These are phyloP conservation scores for Heliamphora pulchella DNA, from an alignment of 179 eudicot genomes.

Conservation along the genomic window DNA sequence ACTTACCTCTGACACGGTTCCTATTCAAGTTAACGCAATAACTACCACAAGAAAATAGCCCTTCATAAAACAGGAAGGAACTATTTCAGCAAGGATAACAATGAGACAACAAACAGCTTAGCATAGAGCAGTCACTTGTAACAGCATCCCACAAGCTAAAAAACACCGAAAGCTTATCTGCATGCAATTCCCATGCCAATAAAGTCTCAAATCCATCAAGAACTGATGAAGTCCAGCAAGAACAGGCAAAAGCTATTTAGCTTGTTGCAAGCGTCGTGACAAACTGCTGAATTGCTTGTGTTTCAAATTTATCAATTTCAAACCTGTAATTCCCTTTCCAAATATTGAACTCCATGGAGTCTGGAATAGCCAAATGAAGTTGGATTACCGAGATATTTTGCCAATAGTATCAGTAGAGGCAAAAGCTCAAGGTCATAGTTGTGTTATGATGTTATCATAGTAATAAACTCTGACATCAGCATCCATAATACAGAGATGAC, in stretches of 20 bases:
- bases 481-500: background rate
- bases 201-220: background rate
- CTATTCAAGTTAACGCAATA: background rate
- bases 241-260: conserved; percentile 2
- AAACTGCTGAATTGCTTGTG: background rate
- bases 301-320: background rate
- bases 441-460: background rate
- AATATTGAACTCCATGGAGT: background rate
- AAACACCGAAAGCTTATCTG: background rate
- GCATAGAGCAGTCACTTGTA: background rate
- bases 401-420: background rate
- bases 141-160: background rate
- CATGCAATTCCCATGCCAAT: background rate
- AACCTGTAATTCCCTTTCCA: background rate
- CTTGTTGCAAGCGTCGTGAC: background rate
- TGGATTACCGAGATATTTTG: background rate
- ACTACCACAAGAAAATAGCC: background rate
- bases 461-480: background rate
- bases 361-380: background rate
- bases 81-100: background rate
- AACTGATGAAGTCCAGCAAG: background rate
- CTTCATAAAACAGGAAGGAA: background rate
- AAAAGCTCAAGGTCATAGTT: background rate
- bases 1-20: background rate
- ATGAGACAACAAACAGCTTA: background rate